phyloP scores from a whole-genome alignment of 2,329 filamentous ascomycete genomes.

The Alternaria gansuensis region DNA sequence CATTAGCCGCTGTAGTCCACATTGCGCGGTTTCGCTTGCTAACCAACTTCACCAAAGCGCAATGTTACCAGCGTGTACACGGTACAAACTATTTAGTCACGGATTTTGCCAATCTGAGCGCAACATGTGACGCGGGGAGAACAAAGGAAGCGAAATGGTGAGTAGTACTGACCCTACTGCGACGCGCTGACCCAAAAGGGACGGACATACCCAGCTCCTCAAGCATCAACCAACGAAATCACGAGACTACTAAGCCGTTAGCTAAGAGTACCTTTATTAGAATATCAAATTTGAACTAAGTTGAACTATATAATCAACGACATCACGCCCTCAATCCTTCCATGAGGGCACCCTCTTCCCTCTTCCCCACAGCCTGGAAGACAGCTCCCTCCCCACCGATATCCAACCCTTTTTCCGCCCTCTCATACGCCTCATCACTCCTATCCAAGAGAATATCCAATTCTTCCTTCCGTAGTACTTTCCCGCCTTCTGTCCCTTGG shows the following conservation, averaged over 20 bases:
- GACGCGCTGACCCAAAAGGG: neutral
- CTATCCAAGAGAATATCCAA: conserved; percentile 81
- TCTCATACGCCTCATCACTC: conserved; percentile 70
- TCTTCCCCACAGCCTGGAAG: conserved; percentile 85
- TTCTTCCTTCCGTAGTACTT: conserved; percentile 78
- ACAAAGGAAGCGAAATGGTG: neutral
- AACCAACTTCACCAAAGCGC: neutral
- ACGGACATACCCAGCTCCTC: neutral
- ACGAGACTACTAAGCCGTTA: neutral
- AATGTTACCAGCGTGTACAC: neutral
- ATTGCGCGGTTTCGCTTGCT: neutral
- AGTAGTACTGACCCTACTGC: neutral
- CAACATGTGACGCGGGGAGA: neutral
- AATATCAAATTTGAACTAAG: neutral
- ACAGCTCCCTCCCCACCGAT: conserved; percentile 66
- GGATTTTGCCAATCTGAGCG: neutral
- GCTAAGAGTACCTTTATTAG: neutral
- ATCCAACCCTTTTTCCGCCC: conserved; percentile 81
- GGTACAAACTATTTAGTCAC: neutral
- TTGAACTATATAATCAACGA: neutral
- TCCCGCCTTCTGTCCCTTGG: conserved; percentile 64
- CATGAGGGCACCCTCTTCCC: conserved; percentile 62
- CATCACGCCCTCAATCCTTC: conserved; percentile 57
- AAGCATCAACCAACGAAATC: neutral
- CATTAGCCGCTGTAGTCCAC: neutral